Conservation (phyloP, 352 stramenopile species). For the Aphanomyces astaci region DNA sequence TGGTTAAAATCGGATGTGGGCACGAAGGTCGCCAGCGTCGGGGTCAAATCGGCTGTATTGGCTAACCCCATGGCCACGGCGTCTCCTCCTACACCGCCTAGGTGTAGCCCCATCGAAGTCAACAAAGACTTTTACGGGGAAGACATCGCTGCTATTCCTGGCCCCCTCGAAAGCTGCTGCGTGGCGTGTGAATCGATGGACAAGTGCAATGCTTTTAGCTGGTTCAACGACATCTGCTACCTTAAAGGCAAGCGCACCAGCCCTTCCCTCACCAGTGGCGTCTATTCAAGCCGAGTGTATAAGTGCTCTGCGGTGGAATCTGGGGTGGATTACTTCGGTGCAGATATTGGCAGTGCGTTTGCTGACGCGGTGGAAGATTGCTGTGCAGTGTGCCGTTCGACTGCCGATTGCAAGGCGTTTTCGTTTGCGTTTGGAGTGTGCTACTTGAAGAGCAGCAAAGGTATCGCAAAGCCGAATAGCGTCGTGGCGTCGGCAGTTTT, state of each 20-base stretch:
- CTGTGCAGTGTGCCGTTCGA: not conserved
- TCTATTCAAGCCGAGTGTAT: not conserved
- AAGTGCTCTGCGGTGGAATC: not conserved
- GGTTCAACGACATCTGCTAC: not conserved
- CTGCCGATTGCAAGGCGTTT: not conserved
- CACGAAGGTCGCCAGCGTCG: no score
- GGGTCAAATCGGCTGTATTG: not conserved
- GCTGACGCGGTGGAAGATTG: not conserved
- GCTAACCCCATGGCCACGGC: not conserved
- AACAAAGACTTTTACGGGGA: not conserved
- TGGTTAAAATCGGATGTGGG: constrained; percentile 35
- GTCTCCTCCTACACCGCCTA: not conserved
- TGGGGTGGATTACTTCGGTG: constrained; percentile 4
- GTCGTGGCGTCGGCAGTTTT: constrained; percentile 16
- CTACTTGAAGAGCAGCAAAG: constrained; percentile 22
- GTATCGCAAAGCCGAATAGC: not conserved
- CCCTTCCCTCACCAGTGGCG: not conserved
- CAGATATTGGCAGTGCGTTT: not conserved
- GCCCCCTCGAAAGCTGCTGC: not conserved
- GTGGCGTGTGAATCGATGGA: not conserved
- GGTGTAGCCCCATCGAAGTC: not conserved
- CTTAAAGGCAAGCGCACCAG: not conserved
- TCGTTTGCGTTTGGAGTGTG: constrained; percentile 6
- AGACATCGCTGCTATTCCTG: not conserved
- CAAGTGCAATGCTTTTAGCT: not conserved